Evolutionary conservation across 2,329 filamentous ascomycete species (phyloP).

Genomic region (Sclerotinia glacialis): DNA sequence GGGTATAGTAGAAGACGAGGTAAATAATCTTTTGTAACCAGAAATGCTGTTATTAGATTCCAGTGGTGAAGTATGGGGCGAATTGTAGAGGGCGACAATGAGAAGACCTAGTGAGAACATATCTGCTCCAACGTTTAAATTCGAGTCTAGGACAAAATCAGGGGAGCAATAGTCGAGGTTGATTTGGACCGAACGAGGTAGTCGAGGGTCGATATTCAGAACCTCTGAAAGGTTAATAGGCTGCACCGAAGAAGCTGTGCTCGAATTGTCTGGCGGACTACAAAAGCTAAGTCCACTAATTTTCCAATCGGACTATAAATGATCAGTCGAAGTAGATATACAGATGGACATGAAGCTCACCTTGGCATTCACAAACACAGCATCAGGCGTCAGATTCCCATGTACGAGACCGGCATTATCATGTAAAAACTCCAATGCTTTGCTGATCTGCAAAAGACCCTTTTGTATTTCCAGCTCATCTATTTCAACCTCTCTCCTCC

Average conservation of each 20-base stretch:
- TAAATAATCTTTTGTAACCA: slow-evolving; percentile 81
- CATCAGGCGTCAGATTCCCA: slow-evolving; percentile 89
- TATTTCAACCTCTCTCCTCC: slow-evolving; percentile 81
- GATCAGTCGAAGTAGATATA: slow-evolving; percentile 35
- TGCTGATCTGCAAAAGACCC: slow-evolving; percentile 86
- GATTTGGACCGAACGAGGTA: slow-evolving; percentile 80
- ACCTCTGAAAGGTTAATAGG: slow-evolving; percentile 81
- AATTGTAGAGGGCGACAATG: slow-evolving; percentile 88
- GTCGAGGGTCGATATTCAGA: slow-evolving; percentile 77
- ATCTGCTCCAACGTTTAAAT: slow-evolving; percentile 78
- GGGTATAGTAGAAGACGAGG: slow-evolving; percentile 74
- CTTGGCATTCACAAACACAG: slow-evolving; percentile 92
- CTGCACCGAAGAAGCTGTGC: slow-evolving; percentile 70
- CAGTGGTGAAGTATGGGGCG: slow-evolving; percentile 84
- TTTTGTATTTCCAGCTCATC: slow-evolving; percentile 98
- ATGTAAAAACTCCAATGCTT: slow-evolving; percentile 91
- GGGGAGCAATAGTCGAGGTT: slow-evolving; percentile 92
- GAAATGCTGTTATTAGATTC: slow-evolving; percentile 77
- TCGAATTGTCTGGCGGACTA: slow-evolving; percentile 73
- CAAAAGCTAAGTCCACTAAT: slow-evolving; percentile 92
- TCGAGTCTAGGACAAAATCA: slow-evolving; percentile 90
- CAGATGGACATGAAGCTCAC: slow-evolving; percentile 44
- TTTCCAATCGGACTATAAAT: slow-evolving; percentile 86
- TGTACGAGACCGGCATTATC: slow-evolving; percentile 93
- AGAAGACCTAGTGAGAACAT: slow-evolving; percentile 92